A percentile compares a stretch with the other conserved stretches of the same genome.
Evolutionary conservation across 116 monocot genomes (phyloP).

Genomic region (Papilionanthe hybrid): DNA sequence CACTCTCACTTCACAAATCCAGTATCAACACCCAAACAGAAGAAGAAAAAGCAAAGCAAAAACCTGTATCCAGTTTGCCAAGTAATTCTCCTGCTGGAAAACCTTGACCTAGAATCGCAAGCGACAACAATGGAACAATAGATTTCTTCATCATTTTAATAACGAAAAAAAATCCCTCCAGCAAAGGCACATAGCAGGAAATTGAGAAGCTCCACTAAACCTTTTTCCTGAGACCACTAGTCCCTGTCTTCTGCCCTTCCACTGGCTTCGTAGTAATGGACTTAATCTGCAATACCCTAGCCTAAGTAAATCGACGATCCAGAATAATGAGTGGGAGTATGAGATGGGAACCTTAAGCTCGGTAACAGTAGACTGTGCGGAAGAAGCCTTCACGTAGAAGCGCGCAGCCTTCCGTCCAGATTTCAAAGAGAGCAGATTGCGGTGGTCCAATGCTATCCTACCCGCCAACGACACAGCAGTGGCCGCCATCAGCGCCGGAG

Average conservation of each 20-base stretch:
- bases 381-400: conserved; percentile 35
- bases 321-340: not conserved
- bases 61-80: conserved; percentile 98
- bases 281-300: conserved; percentile 37
- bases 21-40: not conserved
- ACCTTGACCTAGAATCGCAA: conserved; percentile 67
- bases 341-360: conserved; percentile 31
- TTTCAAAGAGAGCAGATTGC: not conserved
- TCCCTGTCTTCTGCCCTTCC: conserved; percentile 98
- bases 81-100: conserved; percentile 79
- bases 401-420: not conserved
- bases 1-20: not conserved
- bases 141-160: not conserved
- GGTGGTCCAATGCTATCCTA: not conserved
- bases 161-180: not conserved
- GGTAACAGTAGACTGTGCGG: conserved; percentile 23
- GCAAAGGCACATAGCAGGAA: conserved; percentile 3
- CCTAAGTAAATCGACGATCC: not conserved
- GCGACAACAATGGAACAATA: not conserved
- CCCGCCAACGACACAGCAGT: not conserved
- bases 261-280: conserved; percentile 77
- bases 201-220: conserved; percentile 13
- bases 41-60: not conserved
- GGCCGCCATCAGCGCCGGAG: not conserved
- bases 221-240: conserved; percentile 95